Evolutionary conservation across 2,329 filamentous ascomycete species (phyloP).

Genomic region (Westerdykella ornata): DNA sequence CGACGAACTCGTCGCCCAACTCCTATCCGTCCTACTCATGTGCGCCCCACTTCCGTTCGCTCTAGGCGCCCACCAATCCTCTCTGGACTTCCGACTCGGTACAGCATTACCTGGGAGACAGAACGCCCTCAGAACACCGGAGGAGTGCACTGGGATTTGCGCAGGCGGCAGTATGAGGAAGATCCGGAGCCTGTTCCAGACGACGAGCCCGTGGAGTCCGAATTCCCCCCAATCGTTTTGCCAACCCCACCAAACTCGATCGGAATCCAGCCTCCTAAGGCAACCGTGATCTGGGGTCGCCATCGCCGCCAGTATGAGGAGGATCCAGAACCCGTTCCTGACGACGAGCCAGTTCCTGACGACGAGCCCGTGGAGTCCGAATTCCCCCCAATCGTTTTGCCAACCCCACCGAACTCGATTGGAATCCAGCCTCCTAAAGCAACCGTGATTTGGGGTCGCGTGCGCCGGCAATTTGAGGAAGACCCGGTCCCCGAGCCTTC

Average conservation of each 20-base stretch:
- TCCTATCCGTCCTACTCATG: background rate
- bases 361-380: constrained; percentile 10
- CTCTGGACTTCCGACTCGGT: background rate
- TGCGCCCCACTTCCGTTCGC: background rate
- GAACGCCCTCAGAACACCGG: background rate
- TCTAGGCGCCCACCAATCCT: background rate
- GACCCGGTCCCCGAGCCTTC: too few relatives aligned
- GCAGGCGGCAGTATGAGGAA: background rate
- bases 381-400: constrained; percentile 2
- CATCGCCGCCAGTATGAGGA: constrained; percentile 7
- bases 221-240: background rate
- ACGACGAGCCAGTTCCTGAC: background rate
- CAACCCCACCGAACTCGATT: constrained; percentile 7
- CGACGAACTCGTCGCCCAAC: background rate
- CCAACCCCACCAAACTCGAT: constrained; percentile 9
- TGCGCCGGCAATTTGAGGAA: constrained; percentile 5
- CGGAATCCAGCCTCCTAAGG: constrained; percentile 8
- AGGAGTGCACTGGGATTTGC: background rate
- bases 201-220: constrained; percentile 1
- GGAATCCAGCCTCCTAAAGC: constrained; percentile 4
- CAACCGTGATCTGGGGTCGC: constrained; percentile 11
- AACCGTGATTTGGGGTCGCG: constrained; percentile 14
- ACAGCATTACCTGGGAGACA: constrained; percentile 2
- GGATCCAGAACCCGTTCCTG: constrained; percentile 3
- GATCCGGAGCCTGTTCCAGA: constrained; percentile 1